Conservation (phyloP, 2,329 filamentous ascomycete species). For the Ilyonectria sp. region DNA sequence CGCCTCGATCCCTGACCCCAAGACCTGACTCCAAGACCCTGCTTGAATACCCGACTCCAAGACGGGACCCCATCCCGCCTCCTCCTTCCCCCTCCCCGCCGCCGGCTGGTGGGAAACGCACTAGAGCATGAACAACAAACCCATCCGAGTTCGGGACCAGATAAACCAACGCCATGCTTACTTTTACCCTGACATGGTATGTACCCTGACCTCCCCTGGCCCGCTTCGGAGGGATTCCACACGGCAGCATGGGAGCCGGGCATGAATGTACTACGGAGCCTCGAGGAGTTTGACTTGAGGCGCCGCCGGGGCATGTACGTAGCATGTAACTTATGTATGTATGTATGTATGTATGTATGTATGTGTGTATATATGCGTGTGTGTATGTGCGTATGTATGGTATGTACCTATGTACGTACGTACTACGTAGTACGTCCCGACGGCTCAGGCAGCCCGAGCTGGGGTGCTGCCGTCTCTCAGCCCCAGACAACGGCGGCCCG, state of each 20-base stretch:
- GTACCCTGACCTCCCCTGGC: slow-evolving; percentile 12
- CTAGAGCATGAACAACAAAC: slow-evolving; percentile 27
- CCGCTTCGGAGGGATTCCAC: slow-evolving; percentile 18
- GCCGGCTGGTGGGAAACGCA: slow-evolving; percentile 11
- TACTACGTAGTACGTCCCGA: slow-evolving; percentile 4
- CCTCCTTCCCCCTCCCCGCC: slow-evolving; percentile 4
- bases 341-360: too few species aligned
- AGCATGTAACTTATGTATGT: too few species aligned
- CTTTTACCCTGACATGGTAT: too few species aligned
- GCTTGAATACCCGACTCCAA: slow-evolving; percentile 10
- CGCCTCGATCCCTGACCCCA: not conserved
- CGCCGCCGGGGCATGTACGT: too few species aligned
- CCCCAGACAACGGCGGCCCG: slow-evolving; percentile 28
- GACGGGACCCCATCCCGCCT: slow-evolving; percentile 1
- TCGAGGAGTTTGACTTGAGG: not conserved
- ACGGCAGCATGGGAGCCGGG: slow-evolving; percentile 14
- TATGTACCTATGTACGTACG: not conserved
- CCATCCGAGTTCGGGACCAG: slow-evolving; percentile 16
- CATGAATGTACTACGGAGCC: slow-evolving; percentile 12
- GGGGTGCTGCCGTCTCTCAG: slow-evolving; percentile 34
- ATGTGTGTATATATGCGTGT: too few species aligned
- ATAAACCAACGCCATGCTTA: slow-evolving; percentile 9
- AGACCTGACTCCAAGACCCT: too few species aligned
- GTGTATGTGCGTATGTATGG: not conserved
- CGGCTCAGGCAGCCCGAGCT: slow-evolving; percentile 10